A percentile compares a stretch with the other conserved stretches of the same genome.
Conservation (phyloP, 768 basidiomycete species). For the Tylopilus rubrobrunneus region DNA sequence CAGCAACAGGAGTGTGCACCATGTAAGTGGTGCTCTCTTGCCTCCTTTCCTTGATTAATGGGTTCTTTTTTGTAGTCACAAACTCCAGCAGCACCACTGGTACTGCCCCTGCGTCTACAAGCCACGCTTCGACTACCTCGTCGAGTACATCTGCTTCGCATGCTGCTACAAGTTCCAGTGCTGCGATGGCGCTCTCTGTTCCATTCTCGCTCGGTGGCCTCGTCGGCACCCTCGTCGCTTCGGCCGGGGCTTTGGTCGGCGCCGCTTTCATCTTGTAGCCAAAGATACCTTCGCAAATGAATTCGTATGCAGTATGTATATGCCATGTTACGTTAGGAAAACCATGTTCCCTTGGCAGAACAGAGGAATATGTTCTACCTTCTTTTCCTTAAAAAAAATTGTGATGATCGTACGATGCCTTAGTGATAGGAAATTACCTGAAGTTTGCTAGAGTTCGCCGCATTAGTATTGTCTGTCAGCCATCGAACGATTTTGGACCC, state of each 20-base stretch:
- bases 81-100: not conserved
- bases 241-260: conserved; percentile 25
- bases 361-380: not conserved
- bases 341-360: not conserved
- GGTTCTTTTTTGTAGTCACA: not conserved
- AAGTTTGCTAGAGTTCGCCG: too few species aligned
- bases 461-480: too few species aligned
- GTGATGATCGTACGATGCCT: too few species aligned
- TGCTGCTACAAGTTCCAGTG: conserved; percentile 7
- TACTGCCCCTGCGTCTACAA: not conserved
- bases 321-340: not conserved
- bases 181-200: conserved; percentile 12
- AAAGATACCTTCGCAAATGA: not conserved
- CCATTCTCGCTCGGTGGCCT: conserved; percentile 18
- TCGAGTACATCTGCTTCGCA: too few species aligned
- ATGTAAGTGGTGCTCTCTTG: conserved; percentile 1
- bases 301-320: not conserved
- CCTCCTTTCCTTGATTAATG: not conserved
- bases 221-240: conserved; percentile 22
- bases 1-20: conserved; percentile 33
- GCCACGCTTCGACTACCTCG: too few species aligned
- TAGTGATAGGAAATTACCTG: too few species aligned
- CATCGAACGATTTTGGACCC: too few species aligned
- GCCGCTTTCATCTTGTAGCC: conserved; percentile 23
- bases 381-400: too few species aligned